Conservation (phyloP, 768 basidiomycete genomes). For the Agrocybe praecox region DNA sequence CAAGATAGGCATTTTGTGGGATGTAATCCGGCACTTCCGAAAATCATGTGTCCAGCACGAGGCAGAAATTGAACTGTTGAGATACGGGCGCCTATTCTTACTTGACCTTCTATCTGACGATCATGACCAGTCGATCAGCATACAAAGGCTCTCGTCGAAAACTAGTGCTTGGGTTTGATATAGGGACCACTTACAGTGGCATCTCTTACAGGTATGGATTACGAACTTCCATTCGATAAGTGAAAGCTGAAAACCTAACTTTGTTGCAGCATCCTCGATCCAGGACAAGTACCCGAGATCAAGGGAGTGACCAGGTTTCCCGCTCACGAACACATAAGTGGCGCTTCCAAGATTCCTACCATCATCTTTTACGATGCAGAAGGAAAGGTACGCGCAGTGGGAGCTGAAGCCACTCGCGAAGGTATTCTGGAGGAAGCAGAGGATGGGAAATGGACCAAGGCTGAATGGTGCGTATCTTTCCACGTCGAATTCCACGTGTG, state of each 20-base stretch:
- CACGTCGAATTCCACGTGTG: background rate
- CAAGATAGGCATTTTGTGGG: too few species aligned
- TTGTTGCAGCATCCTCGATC: slow-evolving; percentile 33
- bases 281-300: slow-evolving; percentile 34
- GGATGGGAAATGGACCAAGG: slow-evolving; percentile 46
- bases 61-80: too few species aligned
- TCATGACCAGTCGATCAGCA: background rate
- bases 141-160: background rate
- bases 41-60: background rate
- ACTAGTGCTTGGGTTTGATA: background rate
- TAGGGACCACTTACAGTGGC: slow-evolving; percentile 1
- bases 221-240: background rate
- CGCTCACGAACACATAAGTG: slow-evolving; percentile 43
- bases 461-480: slow-evolving; percentile 41
- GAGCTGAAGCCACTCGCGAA: slow-evolving; percentile 46
- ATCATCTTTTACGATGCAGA: slow-evolving; percentile 42
- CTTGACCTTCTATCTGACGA: background rate
- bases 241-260: background rate
- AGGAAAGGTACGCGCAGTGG: slow-evolving; percentile 42
- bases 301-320: slow-evolving; percentile 52
- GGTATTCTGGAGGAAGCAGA: slow-evolving; percentile 38
- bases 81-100: background rate
- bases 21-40: background rate
- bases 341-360: slow-evolving; percentile 37
- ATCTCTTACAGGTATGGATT: slow-evolving; percentile 3